Evolutionary conservation across 345 rosid genomes (phyloP), one percentile per base, ranked within the genome.

Genomic region (Hypericum androsaemum): DNA sequence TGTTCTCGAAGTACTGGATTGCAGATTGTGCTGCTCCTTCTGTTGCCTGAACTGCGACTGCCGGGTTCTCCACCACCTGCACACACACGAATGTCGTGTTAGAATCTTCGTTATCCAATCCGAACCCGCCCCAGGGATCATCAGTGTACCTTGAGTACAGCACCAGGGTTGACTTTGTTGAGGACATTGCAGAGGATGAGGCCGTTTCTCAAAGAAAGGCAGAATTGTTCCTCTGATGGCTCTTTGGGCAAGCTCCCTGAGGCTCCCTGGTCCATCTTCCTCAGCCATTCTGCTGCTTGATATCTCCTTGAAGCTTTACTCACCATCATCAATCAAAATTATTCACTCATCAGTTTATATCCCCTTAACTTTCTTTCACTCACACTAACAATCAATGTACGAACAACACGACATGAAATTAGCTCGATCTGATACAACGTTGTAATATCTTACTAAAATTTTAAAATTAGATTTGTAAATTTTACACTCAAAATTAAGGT

Each of bases 21-120:
- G 98, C 98, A 12, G 95, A 92, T 57, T 92, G 98, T 35, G 98
- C 98, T 8, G 98, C 95, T 39, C 80, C 98, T 36, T 92, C 98
- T 0, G 89, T 76, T 1, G 94, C 77, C 53, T 87, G 86, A 43
- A 82, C 78, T 0, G 81, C 77, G 32, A 84, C 63, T 6, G 78
- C 63, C 39, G 95, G 92, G 55, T 71, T 90, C 43, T 87, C 96
- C 44, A 92, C 98, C 56, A 92, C 92, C 97, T 79, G 6, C 6
- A 46, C 15, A 14, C 7, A 12, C 7, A 14, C 2, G 5, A 6
- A 4, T 6, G 12, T 10, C 17, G 7, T 7, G 22, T 46, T 7
- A 14, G 22, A 14, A 8, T 9, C 28, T n/a, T 3, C 12, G 2
- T 7, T 17, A 14, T 8, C 9, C 16, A 46, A 12, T 0, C 28